Percentiles rank a stretch among this genome's conserved stretches.
Evolutionary conservation across 306 rosid genomes (phyloP).

Genomic region (Cicer chorassanicum): DNA sequence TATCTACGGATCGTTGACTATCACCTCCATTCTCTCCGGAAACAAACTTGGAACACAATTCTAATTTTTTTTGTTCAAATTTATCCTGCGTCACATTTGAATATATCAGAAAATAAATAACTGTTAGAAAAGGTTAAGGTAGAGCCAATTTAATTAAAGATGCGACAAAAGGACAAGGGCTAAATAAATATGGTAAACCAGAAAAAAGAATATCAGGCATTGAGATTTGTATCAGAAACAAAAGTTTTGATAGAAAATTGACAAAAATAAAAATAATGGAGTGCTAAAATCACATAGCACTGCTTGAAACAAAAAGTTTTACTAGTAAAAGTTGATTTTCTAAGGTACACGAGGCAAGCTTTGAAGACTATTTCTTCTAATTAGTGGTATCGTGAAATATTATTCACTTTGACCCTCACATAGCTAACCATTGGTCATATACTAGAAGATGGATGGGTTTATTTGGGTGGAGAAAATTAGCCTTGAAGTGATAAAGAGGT

Average conservation of each 20-base stretch:
- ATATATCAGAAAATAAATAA: background rate
- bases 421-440: too few species aligned
- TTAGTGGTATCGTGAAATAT: too few species aligned
- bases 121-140: background rate
- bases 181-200: too few species aligned
- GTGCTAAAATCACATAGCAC: background rate
- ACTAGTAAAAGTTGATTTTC: too few species aligned
- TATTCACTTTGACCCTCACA: too few species aligned
- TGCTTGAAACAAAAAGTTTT: background rate
- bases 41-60: background rate
- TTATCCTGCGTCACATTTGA: constrained; percentile 23
- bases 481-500: background rate
- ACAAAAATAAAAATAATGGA: background rate
- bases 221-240: background rate
- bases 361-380: too few species aligned
- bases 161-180: too few species aligned
- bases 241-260: background rate
- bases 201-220: too few species aligned
- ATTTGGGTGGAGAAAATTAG: background rate
- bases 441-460: background rate
- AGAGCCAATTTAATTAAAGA: too few species aligned
- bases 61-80: background rate
- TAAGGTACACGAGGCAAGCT: too few species aligned
- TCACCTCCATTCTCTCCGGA: background rate
- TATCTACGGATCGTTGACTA: background rate